Conservation (phyloP, 2,329 filamentous ascomycete species). For the Thelonectria olida region DNA sequence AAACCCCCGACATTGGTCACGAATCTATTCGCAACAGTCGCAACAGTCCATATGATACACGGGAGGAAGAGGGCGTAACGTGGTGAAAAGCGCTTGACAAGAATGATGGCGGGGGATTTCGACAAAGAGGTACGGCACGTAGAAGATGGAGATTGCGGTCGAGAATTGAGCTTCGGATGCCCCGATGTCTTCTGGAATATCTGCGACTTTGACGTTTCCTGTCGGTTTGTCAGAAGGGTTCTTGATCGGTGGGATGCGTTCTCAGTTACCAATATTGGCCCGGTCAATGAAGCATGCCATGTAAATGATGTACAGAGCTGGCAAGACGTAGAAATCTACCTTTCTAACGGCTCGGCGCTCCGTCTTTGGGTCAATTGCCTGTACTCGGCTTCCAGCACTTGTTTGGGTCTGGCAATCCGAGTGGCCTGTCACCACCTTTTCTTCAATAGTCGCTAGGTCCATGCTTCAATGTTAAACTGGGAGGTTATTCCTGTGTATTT, state of each 20-base stretch:
- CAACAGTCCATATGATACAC: constrained; percentile 40
- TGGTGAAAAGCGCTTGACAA: constrained; percentile 46
- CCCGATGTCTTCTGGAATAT: constrained; percentile 45
- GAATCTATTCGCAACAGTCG: constrained; percentile 42
- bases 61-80: constrained; percentile 41
- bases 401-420: neutral
- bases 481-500: too few species aligned
- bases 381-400: neutral
- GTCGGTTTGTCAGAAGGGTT: constrained; percentile 2
- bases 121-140: constrained; percentile 43
- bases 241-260: too few species aligned
- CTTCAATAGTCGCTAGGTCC: neutral
- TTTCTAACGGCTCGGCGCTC: constrained; percentile 45
- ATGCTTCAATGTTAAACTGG: neutral
- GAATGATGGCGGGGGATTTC: constrained; percentile 44
- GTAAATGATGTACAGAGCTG: constrained; percentile 65
- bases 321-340: constrained; percentile 45
- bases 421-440: neutral
- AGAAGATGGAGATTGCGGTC: constrained; percentile 45
- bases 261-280: constrained; percentile 53
- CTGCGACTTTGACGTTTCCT: constrained; percentile 45
- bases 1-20: constrained; percentile 41
- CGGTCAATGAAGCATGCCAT: constrained; percentile 65
- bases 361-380: constrained; percentile 35
- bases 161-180: constrained; percentile 43